Base-by-base conservation (phyloP, 768 basidiomycete genomes). In the Boletales sp. region DNA sequence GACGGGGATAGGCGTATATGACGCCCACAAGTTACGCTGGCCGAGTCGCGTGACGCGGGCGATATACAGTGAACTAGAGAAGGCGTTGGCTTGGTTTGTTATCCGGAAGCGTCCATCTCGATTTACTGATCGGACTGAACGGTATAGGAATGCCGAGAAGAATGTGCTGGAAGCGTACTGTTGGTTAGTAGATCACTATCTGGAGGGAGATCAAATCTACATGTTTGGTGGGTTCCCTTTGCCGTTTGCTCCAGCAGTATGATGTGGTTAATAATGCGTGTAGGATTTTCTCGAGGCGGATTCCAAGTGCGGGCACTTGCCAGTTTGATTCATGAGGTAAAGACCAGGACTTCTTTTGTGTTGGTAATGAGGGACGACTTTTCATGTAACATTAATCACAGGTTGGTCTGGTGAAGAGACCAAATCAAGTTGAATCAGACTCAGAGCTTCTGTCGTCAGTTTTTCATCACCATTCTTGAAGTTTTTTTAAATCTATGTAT, bases 241-340 rank as follows among this genome's bases (percentile, higher is more conserved):
- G 3, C 5, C 24, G 24, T 24, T 24, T 24, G 24, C 24, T 3
- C 5, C 24, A 24, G 24, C 24, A 24, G 24, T 24, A 24, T 24
- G 24, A 24, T 24, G 24, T n/a, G n/a, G n/a, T n/a, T 24, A 24
- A 5, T 24, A 24, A 24, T 24, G 5, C 24, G 24, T 17, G 3
- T 39, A 72, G 72, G 72, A 1, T 72, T 73, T 40, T 73, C 71
- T 19, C 65, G 72, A n/a, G 72, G 72, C 1, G 72, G 72, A 5
- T 73, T 70, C 45, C 70, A 71, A 59, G 68, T 62, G 4, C 68
- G 72, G 4, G 58, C 53, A 0, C 31, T 73, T 3, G 66, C 71
- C 4, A 71, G 53, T 10, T 71, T 71, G 71, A 11, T 34, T 10
- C 32, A 34, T 12, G 32, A 34, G 32, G 32, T 34, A 14, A 34